Base-by-base conservation (phyloP, 2,329 filamentous ascomycete genomes). In the Metarhizium guizhouense region DNA sequence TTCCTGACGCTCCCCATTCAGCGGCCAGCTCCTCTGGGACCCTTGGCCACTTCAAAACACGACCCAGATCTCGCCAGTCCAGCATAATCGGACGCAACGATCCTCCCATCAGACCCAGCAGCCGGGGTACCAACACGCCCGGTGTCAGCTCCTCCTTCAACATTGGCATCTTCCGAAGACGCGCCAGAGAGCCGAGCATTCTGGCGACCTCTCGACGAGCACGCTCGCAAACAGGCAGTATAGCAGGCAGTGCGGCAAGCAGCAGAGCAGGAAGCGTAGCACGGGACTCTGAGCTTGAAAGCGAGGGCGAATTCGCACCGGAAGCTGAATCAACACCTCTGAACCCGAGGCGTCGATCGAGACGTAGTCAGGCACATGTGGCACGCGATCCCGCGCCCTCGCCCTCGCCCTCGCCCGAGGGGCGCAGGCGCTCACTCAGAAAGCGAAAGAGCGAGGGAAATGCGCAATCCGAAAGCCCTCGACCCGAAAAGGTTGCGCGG, bases 271-370 rank as follows among this genome's bases (percentile, higher is more conserved):
- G 58, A 40, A 67, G 56, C 6, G 64, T 66, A 34, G 67, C 68
- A 57, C 64, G 52, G 61, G 65, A 64, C 56, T 67, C 64, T 32
- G 71, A 70, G 36, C 63, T 61, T 36, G 69, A 74, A 11, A 73
- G 80, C 25, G 76, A 80, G 53, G 61, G 70, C 59, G 67, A 76
- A 61, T 61, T 86, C 82, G 64, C 77, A 74, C 53, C 85, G 78
- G 84, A 88, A 56, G 84, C 83, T 32, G 84, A 87, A 70, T 86
- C 84, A 16, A 89, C 86, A 6, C 85, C 86, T 3, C 64, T 86
- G 30, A 79, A 82, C 56, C 65, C 62, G 34, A 59, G 66, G 51
- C 69, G 77, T 20, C 71, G 72, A 40, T 71, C 70, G 45, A 67
- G 67, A 51, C 67, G 69, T 16, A 61, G 62, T 50, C 53, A 57